These are phyloP conservation scores for Arthrinium phaeospermum DNA, from an alignment of 2,329 filamentous ascomycete genomes.

Conservation along the genomic window DNA sequence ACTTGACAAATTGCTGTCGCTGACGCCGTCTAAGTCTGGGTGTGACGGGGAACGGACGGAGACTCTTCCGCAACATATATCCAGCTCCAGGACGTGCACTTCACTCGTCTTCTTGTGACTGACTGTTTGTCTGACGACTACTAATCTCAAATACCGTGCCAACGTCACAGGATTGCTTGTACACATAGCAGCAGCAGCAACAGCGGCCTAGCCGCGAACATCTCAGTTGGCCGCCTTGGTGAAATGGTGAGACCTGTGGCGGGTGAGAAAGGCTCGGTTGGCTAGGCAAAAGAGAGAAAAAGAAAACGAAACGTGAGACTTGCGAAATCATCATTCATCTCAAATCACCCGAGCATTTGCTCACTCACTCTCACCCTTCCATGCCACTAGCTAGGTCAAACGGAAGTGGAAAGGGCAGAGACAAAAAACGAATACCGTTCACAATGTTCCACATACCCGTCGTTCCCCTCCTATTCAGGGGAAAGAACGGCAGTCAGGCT, in stretches of 20 bases:
- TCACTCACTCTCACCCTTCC: not conserved
- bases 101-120: not conserved
- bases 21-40: not conserved
- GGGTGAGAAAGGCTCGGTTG: not conserved
- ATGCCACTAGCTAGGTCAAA: not conserved
- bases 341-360: not conserved
- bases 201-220: not conserved
- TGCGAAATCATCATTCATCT: not conserved
- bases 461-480: not conserved
- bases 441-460: not conserved
- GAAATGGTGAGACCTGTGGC: constrained; percentile 4
- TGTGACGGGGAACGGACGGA: not conserved
- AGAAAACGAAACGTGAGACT: not conserved
- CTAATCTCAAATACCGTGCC: not conserved
- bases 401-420: not conserved
- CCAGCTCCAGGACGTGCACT: not conserved
- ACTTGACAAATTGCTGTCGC: not conserved
- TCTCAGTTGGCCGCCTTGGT: not conserved
- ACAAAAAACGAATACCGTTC: not conserved
- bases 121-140: not conserved
- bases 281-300: not conserved
- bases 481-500: not conserved
- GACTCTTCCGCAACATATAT: not conserved
- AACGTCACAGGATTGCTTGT: not conserved
- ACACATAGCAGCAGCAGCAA: not conserved